Base-by-base conservation (phyloP, 2,329 filamentous ascomycete genomes). In the Xylariaceae sp. region DNA sequence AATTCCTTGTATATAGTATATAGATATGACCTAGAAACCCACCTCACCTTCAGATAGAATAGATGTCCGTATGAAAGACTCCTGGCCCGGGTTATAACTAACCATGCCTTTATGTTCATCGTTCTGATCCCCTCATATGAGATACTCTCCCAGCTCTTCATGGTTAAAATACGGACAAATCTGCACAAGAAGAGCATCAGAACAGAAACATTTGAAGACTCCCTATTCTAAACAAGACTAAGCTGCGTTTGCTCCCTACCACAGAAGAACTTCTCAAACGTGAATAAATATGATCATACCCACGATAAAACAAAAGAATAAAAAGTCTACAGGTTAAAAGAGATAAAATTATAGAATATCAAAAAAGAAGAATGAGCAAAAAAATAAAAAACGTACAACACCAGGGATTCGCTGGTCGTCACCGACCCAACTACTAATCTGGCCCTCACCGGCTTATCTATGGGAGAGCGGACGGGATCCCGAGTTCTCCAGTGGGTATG, bases 1-100 rank as follows among this genome's bases (percentile, higher is more conserved):
- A 42, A 42, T 42, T 13, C 37, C 11, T 9, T 42, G 11, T 42
- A 42, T 42, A 42, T 42, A 42, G 37, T 48, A 54, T 62, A 64
- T 66, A 66, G 55, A 65, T 61, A 52, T 45, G 55, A 47, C 52
- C 49, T 58, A 58, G 53, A 54, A 57, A 42, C 37, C 37, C 37
- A 42, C 7, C 37, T 42, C 37, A 42, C 9, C 11, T 13, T 42
- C 37, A 42, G 37, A 42, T 42, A 42, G 37, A 42, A 42, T 42
- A 42, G 37, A 42, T 42, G 37, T 10, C 37, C 37, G 37, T 42
- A 42, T 13, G 37, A 42, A 13, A 3, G 8, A 42, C 11, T 42
- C 9, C 13, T 1, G 8, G 9, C 1, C 2, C 23, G 5, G 37
- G 3, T 7, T 4, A 42, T 42, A 8, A 8, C 11, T 9, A 1